phyloP scores from a whole-genome alignment of 2,329 filamentous ascomycete genomes.

The Geosmithia flava region DNA sequence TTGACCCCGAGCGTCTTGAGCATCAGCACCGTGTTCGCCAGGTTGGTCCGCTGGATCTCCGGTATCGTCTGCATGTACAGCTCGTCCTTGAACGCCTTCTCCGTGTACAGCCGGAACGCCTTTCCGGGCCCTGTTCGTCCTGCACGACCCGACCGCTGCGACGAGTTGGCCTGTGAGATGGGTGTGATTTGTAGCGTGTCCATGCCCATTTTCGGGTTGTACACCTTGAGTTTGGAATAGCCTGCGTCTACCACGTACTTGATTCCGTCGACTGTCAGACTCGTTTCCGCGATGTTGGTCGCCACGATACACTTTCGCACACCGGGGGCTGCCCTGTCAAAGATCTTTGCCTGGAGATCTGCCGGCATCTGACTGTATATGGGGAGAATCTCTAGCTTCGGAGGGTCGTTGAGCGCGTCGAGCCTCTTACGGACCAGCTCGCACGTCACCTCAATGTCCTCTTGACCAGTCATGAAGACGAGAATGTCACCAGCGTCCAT shows the following conservation, averaged over 20 bases:
- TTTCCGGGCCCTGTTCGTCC: conserved; percentile 93
- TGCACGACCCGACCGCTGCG: conserved; percentile 84
- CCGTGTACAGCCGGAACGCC: conserved; percentile 86
- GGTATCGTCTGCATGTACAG: conserved; percentile 95
- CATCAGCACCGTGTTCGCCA: conserved; percentile 87
- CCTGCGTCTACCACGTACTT: conserved; percentile 98
- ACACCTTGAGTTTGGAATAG: conserved; percentile 96
- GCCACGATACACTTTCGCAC: conserved; percentile 96
- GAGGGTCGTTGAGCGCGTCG: conserved; percentile 82
- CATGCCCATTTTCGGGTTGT: conserved; percentile 99
- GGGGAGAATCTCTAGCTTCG: conserved; percentile 85
- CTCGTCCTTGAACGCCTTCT: conserved; percentile 90
- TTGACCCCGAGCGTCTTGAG: conserved; percentile 91
- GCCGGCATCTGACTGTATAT: conserved; percentile 99
- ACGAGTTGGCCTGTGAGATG: conserved; percentile 92
- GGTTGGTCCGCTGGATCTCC: conserved; percentile 92
- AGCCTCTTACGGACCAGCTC: conserved; percentile 83
- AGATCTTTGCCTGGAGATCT: conserved; percentile 94
- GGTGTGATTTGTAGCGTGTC: conserved; percentile 96
- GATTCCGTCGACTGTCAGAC: conserved; percentile 94
- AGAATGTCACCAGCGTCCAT: conserved; percentile 89
- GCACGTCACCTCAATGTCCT: conserved; percentile 95
- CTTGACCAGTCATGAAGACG: conserved; percentile 98
- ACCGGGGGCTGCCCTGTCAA: conserved; percentile 78
- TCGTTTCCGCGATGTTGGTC: conserved; percentile 97